phyloP scores from a whole-genome alignment of 176 grass and related monocot species.

The Ananas comosus region DNA sequence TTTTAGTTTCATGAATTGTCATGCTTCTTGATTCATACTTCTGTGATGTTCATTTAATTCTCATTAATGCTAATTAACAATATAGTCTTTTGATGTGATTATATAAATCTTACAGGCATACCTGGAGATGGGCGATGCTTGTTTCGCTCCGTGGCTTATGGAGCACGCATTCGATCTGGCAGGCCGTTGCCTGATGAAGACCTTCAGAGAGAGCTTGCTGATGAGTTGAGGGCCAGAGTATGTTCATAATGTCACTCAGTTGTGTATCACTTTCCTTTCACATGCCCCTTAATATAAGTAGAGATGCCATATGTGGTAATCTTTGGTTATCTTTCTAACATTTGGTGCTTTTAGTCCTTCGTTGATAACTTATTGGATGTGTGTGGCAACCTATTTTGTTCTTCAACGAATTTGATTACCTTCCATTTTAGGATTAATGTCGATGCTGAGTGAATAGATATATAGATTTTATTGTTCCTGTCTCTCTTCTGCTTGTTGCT shows the following conservation, averaged over 20 bases:
- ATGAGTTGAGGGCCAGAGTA: constrained; percentile 76
- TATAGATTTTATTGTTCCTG: not conserved
- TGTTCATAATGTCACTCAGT: not conserved
- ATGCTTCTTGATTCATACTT: not conserved
- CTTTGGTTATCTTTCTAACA: no score
- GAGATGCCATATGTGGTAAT: not conserved
- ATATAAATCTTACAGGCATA: constrained; percentile 42
- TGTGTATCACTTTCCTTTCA: not conserved
- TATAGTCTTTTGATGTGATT: constrained; percentile 15
- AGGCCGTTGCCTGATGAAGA: constrained; percentile 43
- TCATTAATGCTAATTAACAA: not conserved
- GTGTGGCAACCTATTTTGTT: no score
- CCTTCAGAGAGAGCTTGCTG: constrained; percentile 72
- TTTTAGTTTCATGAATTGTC: not conserved
- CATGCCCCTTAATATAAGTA: not conserved
- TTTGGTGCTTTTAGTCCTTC: no score
- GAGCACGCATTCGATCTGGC: constrained; percentile 46
- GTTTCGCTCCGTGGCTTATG: constrained; percentile 76
- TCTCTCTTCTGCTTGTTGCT: not conserved
- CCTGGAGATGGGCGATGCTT: constrained; percentile 89
- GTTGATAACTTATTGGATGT: no score
- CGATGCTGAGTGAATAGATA: no score
- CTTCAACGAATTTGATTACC: no score
- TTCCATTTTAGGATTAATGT: no score
- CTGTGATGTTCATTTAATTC: not conserved